These are phyloP conservation scores for Diplosphaera chodatii DNA, from an alignment of 139 green algal species.

Conservation along the genomic window DNA sequence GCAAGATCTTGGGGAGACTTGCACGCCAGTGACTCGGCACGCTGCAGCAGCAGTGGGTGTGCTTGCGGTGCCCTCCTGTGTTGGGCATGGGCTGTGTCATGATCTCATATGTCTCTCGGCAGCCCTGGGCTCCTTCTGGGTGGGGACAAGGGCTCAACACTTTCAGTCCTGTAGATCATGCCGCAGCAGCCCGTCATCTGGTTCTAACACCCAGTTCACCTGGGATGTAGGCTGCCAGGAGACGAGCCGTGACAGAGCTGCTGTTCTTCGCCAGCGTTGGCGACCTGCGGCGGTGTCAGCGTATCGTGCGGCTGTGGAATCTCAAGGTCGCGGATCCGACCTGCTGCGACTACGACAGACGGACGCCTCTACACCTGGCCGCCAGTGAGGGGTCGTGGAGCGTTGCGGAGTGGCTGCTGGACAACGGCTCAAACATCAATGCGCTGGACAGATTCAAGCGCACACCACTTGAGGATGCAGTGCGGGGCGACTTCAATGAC, in stretches of 20 bases:
- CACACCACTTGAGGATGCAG: slow-evolving; percentile 86
- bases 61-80: no score
- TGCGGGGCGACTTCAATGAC: slow-evolving; percentile 69
- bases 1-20: no score
- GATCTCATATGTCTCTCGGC: no score
- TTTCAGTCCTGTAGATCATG: no score
- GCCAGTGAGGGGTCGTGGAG: slow-evolving; percentile 66
- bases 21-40: no score
- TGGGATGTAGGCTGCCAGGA: slow-evolving; percentile 54
- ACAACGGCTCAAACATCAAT: slow-evolving; percentile 59
- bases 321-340: slow-evolving; percentile 59
- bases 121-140: no score
- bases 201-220: not conserved
- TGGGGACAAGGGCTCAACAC: no score
- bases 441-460: slow-evolving; percentile 66
- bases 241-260: slow-evolving; percentile 78
- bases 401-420: slow-evolving; percentile 75
- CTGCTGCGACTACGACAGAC: slow-evolving; percentile 82
- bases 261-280: slow-evolving; percentile 84
- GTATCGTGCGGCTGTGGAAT: slow-evolving; percentile 63
- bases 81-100: no score
- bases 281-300: slow-evolving; percentile 62
- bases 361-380: slow-evolving; percentile 81
- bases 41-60: no score
- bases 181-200: no score